A percentile compares a stretch with the other conserved stretches of the same genome.
phyloP scores from a whole-genome alignment of 495 filamentous ascomycete genomes.

The Penicillium bovifimosum region DNA sequence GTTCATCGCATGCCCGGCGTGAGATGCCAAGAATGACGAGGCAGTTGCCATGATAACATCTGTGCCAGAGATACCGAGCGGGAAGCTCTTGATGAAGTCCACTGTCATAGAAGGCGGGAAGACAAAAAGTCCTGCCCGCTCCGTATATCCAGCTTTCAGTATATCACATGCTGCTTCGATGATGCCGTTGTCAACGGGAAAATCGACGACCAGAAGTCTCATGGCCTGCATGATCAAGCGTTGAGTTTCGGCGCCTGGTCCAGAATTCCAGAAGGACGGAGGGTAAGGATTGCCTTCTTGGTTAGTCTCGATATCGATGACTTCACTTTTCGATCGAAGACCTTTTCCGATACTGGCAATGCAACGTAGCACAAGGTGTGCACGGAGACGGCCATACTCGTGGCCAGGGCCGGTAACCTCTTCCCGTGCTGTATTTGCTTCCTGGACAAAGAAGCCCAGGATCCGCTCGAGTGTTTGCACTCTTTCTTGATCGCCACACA shows the following conservation, averaged over 20 bases:
- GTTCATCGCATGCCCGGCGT: conserved; percentile 54
- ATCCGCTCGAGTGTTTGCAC: conserved; percentile 57
- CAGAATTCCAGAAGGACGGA: conserved; percentile 55
- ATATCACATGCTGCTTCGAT: conserved; percentile 73
- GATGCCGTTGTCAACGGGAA: conserved; percentile 59
- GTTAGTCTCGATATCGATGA: conserved; percentile 58
- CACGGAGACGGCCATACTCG: conserved; percentile 49
- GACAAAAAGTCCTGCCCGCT: conserved; percentile 71
- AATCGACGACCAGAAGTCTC: conserved; percentile 44
- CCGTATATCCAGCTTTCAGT: conserved; percentile 72
- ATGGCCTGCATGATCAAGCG: conserved; percentile 51
- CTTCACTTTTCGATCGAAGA: conserved; percentile 64
- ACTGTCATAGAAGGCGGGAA: conserved; percentile 64
- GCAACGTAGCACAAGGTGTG: conserved; percentile 63
- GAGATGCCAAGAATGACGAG: conserved; percentile 59
- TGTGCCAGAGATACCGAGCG: conserved; percentile 59
- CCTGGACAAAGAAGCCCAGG: conserved; percentile 52
- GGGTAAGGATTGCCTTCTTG: conserved; percentile 31
- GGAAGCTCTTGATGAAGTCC: conserved; percentile 62
- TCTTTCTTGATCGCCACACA: conserved; percentile 59
- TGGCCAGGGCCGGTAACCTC: conserved; percentile 30
- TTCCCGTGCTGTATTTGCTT: conserved; percentile 31
- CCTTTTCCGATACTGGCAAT: conserved; percentile 73
- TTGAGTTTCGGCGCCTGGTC: conserved; percentile 50
- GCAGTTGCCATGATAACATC: conserved; percentile 73